Conservation (phyloP, 2,329 filamentous ascomycete species). For the Epichloe baconii region DNA sequence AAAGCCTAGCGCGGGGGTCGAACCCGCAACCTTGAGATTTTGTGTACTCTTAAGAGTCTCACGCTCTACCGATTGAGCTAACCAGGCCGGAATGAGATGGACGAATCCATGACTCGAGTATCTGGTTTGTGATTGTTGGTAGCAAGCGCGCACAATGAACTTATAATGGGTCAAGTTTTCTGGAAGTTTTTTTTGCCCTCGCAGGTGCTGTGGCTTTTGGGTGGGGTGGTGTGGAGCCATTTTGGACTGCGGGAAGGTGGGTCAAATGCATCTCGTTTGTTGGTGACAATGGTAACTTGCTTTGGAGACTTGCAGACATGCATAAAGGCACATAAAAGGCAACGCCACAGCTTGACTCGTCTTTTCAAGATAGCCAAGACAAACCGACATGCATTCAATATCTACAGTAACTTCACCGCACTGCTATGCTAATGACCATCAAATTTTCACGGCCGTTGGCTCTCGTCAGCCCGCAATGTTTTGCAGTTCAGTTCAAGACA, state of each 20-base stretch:
- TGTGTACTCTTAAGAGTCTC: constrained; percentile 43
- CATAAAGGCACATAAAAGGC: background rate
- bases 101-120: background rate
- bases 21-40: constrained; percentile 41
- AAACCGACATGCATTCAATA: no score
- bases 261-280: no score
- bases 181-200: background rate
- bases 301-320: no score
- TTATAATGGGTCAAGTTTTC: background rate
- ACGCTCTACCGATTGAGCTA: constrained; percentile 47
- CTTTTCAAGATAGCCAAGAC: no score
- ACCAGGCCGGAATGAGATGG: constrained; percentile 15
- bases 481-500: background rate
- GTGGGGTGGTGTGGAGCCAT: no score
- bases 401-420: background rate
- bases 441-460: background rate
- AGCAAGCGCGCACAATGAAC: background rate
- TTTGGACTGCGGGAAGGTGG: no score
- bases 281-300: no score
- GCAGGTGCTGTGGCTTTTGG: no score
- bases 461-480: no score
- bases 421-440: background rate
- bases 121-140: background rate
- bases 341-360: background rate
- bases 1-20: constrained; percentile 28